Percentiles rank a stretch among this genome's conserved stretches.
These are phyloP conservation scores for Nothophoma quercina DNA, from an alignment of 2,329 filamentous ascomycete species.

Conservation along the genomic window DNA sequence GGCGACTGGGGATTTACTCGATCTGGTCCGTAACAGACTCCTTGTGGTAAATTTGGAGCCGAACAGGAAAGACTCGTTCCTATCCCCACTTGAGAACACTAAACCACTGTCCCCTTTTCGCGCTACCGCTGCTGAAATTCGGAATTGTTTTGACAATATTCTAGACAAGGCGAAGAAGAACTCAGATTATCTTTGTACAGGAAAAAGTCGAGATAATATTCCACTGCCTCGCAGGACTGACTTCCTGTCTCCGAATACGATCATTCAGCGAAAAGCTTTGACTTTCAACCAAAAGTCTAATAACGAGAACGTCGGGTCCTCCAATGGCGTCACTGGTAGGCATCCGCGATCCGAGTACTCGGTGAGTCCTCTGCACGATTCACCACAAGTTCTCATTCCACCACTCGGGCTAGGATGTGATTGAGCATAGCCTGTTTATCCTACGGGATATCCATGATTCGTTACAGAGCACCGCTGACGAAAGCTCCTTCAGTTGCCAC, in stretches of 20 bases:
- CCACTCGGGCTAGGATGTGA: too few species aligned
- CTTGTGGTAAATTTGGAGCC: background rate
- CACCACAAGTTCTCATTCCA: too few species aligned
- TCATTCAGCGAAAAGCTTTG: too few species aligned
- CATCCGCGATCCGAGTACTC: too few species aligned
- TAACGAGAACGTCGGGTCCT: too few species aligned
- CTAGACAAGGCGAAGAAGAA: background rate
- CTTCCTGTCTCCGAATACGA: too few species aligned
- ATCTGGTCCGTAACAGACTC: background rate
- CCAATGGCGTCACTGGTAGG: too few species aligned
- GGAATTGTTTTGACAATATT: conserved; percentile 18
- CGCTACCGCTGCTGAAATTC: conserved; percentile 11
- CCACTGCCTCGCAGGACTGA: too few species aligned
- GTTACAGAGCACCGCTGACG: background rate
- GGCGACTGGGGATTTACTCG: background rate
- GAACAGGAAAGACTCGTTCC: background rate
- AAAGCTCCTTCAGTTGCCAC: background rate
- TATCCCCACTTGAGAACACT: background rate
- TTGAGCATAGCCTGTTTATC: too few species aligned
- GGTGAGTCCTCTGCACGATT: too few species aligned
- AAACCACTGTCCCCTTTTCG: background rate
- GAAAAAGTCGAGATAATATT: conserved; percentile 2
- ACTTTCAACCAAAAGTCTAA: too few species aligned
- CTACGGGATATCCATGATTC: too few species aligned
- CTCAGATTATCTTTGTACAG: conserved; percentile 10